Base-by-base conservation (phyloP, 192 early-diverging fungal genomes). In the Linnemannia exigua region DNA sequence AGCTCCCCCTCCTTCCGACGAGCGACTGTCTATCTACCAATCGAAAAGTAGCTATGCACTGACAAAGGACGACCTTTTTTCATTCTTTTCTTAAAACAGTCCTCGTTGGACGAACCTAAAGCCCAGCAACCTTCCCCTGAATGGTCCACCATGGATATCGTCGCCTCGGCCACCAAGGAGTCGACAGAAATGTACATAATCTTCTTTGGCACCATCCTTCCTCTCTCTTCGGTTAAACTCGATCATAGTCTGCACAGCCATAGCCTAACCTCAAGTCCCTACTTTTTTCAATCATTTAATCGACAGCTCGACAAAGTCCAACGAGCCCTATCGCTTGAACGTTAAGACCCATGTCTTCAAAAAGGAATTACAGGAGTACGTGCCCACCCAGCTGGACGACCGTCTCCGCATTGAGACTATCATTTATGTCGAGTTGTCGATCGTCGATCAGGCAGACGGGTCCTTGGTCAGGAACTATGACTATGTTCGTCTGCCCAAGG, bases 331-430 rank as follows among this genome's bases (percentile, higher is more conserved):
- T 44, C 84, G 84, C 28, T 61, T 86, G 78, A 75, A 86, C n/a
- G 84, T 80, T 17, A 79, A 80, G 63, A 86, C 84, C 3, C 74
- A 80, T 47, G 75, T 86, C 54, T 86, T 86, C 35, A 86, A 86
- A 68, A 86, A 86, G 75, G 84, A 86, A 51, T 74, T 73, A 15
- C 84, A 86, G 66, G 84, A 86, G 70, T 86, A 86, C 33, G 70
- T 86, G 3, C 78, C 84, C 5, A 80, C 79, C n/a, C 84, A 79
- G 38, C 54, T 70, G 50, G 84, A 80, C 5, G 84, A 86, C 36
- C 84, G 77, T 25, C 84, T 86, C 14, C 84, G 84, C 38, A 86
- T 86, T 33, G 84, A 86, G 63, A 86, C 84, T 16, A 86, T 86
- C 74, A 75, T 86, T 37, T 86, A 86, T 74, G 78, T 71, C 25